Conservation (phyloP, 2,329 filamentous ascomycete genomes). For the Didymosphaeria variabile region DNA sequence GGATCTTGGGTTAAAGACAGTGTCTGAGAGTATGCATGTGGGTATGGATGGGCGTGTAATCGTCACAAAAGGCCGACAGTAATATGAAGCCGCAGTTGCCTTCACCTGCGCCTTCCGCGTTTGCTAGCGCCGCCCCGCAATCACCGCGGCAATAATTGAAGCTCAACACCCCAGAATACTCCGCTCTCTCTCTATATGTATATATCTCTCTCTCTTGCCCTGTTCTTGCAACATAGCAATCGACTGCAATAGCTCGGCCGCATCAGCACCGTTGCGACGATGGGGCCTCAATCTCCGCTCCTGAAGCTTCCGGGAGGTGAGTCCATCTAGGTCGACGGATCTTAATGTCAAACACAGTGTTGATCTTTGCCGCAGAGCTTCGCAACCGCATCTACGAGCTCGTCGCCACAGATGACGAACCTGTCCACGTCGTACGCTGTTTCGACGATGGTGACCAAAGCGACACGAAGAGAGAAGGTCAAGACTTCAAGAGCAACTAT, state of each 20-base stretch:
- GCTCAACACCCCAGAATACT: not conserved
- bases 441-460: not conserved
- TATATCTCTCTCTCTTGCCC: not conserved
- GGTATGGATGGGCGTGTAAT: not conserved
- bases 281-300: not conserved
- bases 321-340: not conserved
- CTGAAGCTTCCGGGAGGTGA: not conserved
- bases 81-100: not conserved
- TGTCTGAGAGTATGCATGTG: not conserved
- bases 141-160: not conserved
- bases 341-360: not conserved
- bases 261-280: not conserved
- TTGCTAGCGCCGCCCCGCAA: not conserved
- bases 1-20: not conserved
- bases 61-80: not conserved
- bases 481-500: not conserved
- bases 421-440: not conserved
- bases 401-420: not conserved
- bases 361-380: not conserved
- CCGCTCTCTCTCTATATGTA: not conserved
- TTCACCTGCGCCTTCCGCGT: not conserved
- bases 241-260: not conserved
- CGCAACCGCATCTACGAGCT: not conserved
- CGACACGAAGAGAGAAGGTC: not conserved
- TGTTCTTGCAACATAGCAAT: no score